Conservation (phyloP, 495 filamentous ascomycete species). For the Beverwykella pulmonaria region DNA sequence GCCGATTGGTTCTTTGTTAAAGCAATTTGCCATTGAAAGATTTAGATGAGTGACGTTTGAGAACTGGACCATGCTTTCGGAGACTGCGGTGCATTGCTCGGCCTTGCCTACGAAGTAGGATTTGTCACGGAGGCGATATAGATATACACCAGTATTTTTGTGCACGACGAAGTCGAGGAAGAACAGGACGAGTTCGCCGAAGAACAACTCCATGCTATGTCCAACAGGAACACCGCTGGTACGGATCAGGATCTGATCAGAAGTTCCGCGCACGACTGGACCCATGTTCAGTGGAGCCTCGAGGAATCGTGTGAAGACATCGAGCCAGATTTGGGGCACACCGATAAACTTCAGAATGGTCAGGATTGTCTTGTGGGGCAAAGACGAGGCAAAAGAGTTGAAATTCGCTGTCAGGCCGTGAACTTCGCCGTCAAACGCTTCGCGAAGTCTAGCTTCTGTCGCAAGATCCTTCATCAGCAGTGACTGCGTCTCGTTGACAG, state of each 20-base stretch:
- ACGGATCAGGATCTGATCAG: conserved; percentile 21
- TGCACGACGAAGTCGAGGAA: conserved; percentile 31
- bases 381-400: conserved; percentile 18
- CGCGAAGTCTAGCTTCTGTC: conserved; percentile 16
- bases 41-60: conserved; percentile 5
- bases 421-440: conserved; percentile 22
- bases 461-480: conserved; percentile 21
- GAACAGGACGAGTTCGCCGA: conserved; percentile 31
- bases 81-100: conserved; percentile 8
- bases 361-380: conserved; percentile 31
- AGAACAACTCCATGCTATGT: conserved; percentile 23
- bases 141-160: conserved; percentile 14
- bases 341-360: conserved; percentile 35
- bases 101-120: conserved; percentile 19
- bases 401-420: conserved; percentile 9
- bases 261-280: conserved; percentile 14
- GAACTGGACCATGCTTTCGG: conserved; percentile 1
- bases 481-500: conserved; percentile 6
- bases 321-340: conserved; percentile 28
- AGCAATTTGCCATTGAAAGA: background rate
- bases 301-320: conserved; percentile 30
- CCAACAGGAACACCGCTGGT: conserved; percentile 18
- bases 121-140: conserved; percentile 30
- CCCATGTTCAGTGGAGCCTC: conserved; percentile 31
- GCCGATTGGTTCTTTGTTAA: conserved; percentile 2